Base-by-base conservation (phyloP, 345 rosid species). In the Xanthoceras sorbifolium region DNA sequence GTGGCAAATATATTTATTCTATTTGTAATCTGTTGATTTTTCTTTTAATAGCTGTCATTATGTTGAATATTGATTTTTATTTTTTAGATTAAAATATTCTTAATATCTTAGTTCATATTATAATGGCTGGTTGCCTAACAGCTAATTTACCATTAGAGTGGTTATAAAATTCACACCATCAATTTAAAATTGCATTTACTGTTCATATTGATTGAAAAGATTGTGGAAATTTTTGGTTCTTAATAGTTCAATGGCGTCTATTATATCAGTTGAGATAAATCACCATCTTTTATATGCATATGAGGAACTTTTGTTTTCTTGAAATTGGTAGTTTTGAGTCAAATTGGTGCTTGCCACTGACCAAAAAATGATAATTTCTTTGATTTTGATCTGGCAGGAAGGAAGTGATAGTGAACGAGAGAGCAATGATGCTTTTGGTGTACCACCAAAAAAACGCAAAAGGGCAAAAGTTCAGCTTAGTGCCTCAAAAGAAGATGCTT, bases 341-440 rank as follows among this genome's bases (percentile, higher is more conserved):
- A 15, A 26, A 42, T 52, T 28, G 18, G 28, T 57, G 20, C 62
- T 66, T 55, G 57, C 59, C 67, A 77, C 54, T 63, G 55, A 18
- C 38, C 34, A 9, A 69, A 28, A 52, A 38, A 34, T 74, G 62
- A 59, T 69, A 28, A 64, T 73, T 55, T 67, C 64, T 25, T 38
- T 18, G 48, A 50, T 32, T 79, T 3, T 62, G 67, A 71, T 74
- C 65, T 65, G 48, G 75, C 82, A 97, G 99, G 96, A 87, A 52
- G 93, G 86, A 72, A 92, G 92, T 85, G 94, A 89, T n/a, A 85
- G 89, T 84, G 99, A 91, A 73, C 85, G 78, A 77, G 98, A 92
- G 86, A 90, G 89, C 80, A 80, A 75, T 68, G 91, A 82, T 77
- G 83, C 84, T 73, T 71, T 84, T 29, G 92, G 72, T 73, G 62